phyloP scores from a whole-genome alignment of 2,329 filamentous ascomycete genomes.

The Pseudogymnoascus sp. region DNA sequence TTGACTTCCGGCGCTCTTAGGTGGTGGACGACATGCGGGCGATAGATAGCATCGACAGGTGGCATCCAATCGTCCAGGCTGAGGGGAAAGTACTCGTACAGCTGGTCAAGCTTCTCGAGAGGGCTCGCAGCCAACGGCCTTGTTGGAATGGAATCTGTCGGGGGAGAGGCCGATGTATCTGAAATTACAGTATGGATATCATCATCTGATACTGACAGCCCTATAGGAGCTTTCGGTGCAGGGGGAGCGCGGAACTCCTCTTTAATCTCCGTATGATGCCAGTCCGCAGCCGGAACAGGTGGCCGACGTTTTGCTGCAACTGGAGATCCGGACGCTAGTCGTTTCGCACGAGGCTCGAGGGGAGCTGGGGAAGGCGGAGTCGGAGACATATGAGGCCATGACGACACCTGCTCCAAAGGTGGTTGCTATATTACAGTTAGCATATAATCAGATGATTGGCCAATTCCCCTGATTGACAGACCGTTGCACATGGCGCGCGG shows the following conservation, averaged over 20 bases:
- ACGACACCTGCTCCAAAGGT: constrained; percentile 17
- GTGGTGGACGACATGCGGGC: constrained; percentile 90
- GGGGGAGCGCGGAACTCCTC: constrained; percentile 10
- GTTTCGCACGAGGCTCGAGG: not conserved
- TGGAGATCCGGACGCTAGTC: not conserved
- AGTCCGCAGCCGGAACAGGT: not conserved
- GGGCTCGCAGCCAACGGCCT: not conserved
- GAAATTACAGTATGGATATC: constrained; percentile 42
- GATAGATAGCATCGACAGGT: constrained; percentile 81
- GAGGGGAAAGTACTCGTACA: constrained; percentile 93
- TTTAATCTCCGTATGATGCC: constrained; percentile 6
- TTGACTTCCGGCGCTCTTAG: constrained; percentile 65
- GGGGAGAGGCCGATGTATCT: not conserved
- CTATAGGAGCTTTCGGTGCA: constrained; percentile 34
- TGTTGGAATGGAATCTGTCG: not conserved
- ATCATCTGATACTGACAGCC: constrained; percentile 51
- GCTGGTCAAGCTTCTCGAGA: constrained; percentile 16
- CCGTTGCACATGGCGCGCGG: not conserved
- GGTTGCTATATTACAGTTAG: constrained; percentile 14
- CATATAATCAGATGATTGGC: not conserved
- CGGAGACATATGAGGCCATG: constrained; percentile 15
- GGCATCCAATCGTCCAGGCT: constrained; percentile 90
- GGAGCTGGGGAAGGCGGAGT: constrained; percentile 18
- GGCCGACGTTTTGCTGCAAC: constrained; percentile 1
- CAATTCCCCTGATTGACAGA: not conserved